Evolutionary conservation across 1,139 yeast species (phyloP).

Genomic region (Tardiomyces blankii): DNA sequence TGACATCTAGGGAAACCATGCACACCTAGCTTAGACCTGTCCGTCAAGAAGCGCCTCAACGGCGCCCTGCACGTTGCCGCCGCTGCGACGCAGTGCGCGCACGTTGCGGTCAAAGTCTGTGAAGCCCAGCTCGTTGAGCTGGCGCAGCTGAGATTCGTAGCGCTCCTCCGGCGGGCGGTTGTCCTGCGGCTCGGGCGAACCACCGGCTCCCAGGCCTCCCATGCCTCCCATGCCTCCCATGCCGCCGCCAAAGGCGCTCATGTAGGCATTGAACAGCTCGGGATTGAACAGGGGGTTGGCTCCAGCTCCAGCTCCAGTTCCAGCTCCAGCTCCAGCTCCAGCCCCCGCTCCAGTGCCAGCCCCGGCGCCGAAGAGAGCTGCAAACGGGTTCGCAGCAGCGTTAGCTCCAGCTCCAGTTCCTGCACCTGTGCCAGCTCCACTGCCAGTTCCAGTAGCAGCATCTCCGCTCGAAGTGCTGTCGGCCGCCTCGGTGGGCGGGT

Average conservation of each 20-base stretch:
- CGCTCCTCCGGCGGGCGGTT: constrained; percentile 93
- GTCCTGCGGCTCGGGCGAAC: constrained; percentile 31
- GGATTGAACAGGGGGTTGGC: constrained; percentile 12
- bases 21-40: constrained; percentile 17
- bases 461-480: constrained; percentile 5
- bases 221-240: constrained; percentile 6
- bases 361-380: constrained; percentile 21
- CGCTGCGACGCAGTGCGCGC: constrained; percentile 83
- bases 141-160: constrained; percentile 81
- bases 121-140: constrained; percentile 93
- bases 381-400: constrained; percentile 18
- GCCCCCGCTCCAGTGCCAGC: constrained; percentile 7
- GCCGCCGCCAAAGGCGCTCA: constrained; percentile 13
- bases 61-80: constrained; percentile 97
- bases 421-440: constrained; percentile 2
- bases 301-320: constrained; percentile 7
- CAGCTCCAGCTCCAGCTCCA: constrained; percentile 9
- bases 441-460: constrained; percentile 8
- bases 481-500: constrained; percentile 9
- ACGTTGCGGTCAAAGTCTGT: constrained; percentile 87
- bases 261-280: constrained; percentile 3
- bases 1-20: too few species aligned
- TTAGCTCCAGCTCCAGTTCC: constrained; percentile 5
- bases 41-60: constrained; percentile 73
- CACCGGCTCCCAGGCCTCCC: constrained; percentile 3